A percentile compares a stretch with the other conserved stretches of the same genome.
These are phyloP conservation scores for Globisporangium nagaii DNA, from an alignment of 352 stramenopile genomes.

Conservation along the genomic window DNA sequence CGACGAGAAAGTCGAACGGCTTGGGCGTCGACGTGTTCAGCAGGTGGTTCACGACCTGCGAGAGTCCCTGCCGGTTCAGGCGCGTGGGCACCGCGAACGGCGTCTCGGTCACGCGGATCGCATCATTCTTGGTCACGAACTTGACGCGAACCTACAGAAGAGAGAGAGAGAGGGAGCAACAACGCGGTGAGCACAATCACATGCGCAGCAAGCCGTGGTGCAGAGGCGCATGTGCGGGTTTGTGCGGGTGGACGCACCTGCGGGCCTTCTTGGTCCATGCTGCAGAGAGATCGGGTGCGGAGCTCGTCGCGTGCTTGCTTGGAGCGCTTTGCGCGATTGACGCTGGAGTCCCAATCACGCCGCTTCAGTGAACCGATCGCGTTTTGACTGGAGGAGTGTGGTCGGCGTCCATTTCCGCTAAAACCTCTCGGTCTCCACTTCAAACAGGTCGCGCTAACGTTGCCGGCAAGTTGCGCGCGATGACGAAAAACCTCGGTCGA, in stretches of 20 bases:
- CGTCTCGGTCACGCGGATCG: conserved; percentile 86
- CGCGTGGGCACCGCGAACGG: conserved; percentile 83
- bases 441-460: too few relatives aligned
- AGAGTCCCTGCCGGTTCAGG: conserved; percentile 76
- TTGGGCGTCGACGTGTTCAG: conserved; percentile 49
- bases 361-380: conserved; percentile 5
- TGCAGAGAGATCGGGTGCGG: not conserved
- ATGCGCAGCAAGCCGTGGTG: not conserved
- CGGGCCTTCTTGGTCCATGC: conserved; percentile 35
- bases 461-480: too few relatives aligned
- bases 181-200: not conserved
- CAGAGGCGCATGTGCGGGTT: not conserved
- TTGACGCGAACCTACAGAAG: conserved; percentile 75
- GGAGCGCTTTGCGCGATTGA: not conserved
- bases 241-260: conserved; percentile 14
- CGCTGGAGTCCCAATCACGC: conserved; percentile 3
- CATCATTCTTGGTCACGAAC: conserved; percentile 85
- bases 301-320: too few relatives aligned
- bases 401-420: not conserved
- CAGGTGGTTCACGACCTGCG: conserved; percentile 88
- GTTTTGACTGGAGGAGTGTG: conserved; percentile 12
- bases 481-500: too few relatives aligned
- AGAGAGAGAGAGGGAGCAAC: not conserved
- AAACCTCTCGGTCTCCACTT: too few relatives aligned
- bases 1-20: conserved; percentile 86